Conservation (phyloP, 2,329 filamentous ascomycete species). For the Pseudogymnoascus sp. region DNA sequence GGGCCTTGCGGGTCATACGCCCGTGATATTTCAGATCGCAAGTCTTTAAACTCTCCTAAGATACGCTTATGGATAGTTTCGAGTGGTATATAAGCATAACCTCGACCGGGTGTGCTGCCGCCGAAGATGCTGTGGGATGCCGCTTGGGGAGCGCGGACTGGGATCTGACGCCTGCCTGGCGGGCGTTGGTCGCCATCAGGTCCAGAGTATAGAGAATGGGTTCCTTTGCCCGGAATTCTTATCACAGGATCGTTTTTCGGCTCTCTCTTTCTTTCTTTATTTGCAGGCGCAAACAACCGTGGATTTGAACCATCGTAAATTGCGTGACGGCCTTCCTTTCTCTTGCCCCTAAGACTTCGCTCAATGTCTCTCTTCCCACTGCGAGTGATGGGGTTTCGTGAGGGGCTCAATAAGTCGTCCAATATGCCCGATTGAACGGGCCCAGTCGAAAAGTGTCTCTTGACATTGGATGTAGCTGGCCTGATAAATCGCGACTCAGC, state of each 20-base stretch:
- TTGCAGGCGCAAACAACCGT: not conserved
- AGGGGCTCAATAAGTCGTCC: not conserved
- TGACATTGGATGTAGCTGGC: slow-evolving; percentile 9
- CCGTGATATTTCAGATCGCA: not conserved
- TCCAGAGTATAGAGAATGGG: not conserved
- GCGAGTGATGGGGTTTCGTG: not conserved
- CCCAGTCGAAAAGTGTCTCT: slow-evolving; percentile 7
- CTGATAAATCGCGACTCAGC: slow-evolving; percentile 23
- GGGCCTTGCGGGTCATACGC: not conserved
- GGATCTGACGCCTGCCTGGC: not conserved
- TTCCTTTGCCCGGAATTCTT: not conserved
- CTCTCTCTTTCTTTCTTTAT: not conserved
- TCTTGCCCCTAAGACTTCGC: not conserved
- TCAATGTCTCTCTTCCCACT: not conserved
- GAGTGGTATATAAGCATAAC: not conserved
- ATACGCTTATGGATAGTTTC: not conserved
- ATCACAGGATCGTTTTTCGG: not conserved
- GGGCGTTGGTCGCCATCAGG: not conserved
- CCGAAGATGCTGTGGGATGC: not conserved
- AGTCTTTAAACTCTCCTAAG: not conserved
- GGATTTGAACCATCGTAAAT: not conserved
- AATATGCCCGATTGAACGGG: slow-evolving; percentile 1
- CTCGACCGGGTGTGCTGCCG: not conserved
- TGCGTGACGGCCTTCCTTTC: not conserved
- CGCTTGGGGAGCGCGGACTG: not conserved